These are phyloP conservation scores for Candida buenavistaensis DNA, from an alignment of 1,139 yeast species.

Conservation along the genomic window DNA sequence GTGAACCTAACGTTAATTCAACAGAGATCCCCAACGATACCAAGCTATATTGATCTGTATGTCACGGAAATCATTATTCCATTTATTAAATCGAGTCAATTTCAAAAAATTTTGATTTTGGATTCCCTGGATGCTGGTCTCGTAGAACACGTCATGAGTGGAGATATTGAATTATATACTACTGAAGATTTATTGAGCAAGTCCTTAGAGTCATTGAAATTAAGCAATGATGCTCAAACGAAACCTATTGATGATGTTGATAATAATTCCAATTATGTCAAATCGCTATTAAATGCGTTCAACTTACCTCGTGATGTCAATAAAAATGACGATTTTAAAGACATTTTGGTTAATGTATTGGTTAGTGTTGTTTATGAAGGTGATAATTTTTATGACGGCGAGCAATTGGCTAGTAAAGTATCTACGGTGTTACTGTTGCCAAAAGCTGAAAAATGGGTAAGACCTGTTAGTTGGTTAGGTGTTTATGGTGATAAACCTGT, in stretches of 20 bases:
- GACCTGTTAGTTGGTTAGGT: constrained; percentile 82
- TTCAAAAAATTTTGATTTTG: constrained; percentile 53
- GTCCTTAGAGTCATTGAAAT: constrained; percentile 31
- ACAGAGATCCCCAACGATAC: constrained; percentile 81
- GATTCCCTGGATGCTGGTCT: constrained; percentile 75
- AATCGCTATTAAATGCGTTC: constrained; percentile 13
- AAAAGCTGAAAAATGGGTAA: constrained; percentile 30
- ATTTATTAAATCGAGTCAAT: constrained; percentile 38
- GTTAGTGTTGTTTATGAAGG: constrained; percentile 80
- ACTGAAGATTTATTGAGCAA: constrained; percentile 33
- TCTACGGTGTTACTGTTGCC: constrained; percentile 28
- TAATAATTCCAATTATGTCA: constrained; percentile 17
- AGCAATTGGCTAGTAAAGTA: constrained; percentile 46
- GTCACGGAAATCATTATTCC: constrained; percentile 55
- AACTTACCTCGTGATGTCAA: constrained; percentile 9
- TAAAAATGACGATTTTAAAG: not conserved
- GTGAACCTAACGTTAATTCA: constrained; percentile 61
- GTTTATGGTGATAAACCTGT: constrained; percentile 74
- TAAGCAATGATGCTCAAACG: constrained; percentile 9
- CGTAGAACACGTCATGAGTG: constrained; percentile 24
- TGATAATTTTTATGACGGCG: constrained; percentile 79
- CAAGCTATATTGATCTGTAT: constrained; percentile 57
- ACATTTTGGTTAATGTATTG: constrained; percentile 23
- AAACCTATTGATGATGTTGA: constrained; percentile 9
- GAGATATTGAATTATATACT: constrained; percentile 31